phyloP scores from a whole-genome alignment of 306 rosid genomes.

The Fragaria iinumae region DNA sequence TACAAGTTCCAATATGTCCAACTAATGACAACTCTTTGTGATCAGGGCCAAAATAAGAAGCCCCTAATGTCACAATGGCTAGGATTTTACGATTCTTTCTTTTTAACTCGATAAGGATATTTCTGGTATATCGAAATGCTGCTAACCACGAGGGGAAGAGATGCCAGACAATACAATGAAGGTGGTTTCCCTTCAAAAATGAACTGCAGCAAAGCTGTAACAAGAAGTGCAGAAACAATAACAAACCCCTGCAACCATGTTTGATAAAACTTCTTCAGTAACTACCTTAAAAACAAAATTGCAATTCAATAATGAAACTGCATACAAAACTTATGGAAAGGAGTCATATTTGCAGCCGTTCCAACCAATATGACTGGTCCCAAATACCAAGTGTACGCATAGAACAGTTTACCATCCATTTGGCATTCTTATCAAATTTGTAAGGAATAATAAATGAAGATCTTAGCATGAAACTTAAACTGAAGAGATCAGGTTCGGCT shows the following conservation, averaged over 20 bases:
- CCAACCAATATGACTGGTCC: conserved; percentile 14
- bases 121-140: conserved; percentile 90
- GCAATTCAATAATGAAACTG: neutral
- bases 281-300: neutral
- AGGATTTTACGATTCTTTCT: conserved; percentile 54
- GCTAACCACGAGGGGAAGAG: conserved; percentile 81
- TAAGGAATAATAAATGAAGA: neutral
- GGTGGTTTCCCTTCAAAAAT: conserved; percentile 94
- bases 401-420: conserved; percentile 1
- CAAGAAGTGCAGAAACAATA: conserved; percentile 88
- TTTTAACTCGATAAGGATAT: conserved; percentile 66
- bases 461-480: neutral
- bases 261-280: neutral
- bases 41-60: conserved; percentile 17
- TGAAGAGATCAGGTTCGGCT: neutral
- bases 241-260: conserved; percentile 89
- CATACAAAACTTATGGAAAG: neutral
- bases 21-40: conserved; percentile 7
- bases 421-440: neutral
- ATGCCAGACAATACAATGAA: conserved; percentile 71
- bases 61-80: conserved; percentile 17
- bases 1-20: conserved; percentile 36
- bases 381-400: neutral
- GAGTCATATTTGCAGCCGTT: conserved; percentile 8
- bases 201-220: conserved; percentile 90